A percentile compares a stretch with the other conserved stretches of the same genome.
Conservation (phyloP, 805 yeast genomes). For the Gaillardinia entomophila region DNA sequence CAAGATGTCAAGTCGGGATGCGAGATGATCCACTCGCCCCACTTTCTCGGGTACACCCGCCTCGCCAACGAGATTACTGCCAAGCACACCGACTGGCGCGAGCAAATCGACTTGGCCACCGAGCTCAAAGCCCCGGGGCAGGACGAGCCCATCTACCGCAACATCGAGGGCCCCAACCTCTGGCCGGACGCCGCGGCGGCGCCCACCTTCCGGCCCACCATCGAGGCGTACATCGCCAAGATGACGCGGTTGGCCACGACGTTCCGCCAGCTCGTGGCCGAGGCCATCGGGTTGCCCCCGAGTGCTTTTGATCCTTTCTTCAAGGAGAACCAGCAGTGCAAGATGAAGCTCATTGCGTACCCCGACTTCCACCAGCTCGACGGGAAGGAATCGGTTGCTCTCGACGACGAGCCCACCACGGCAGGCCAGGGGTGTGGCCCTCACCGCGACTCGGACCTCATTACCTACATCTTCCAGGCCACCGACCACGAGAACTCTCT, state of each 20-base stretch:
- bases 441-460: constrained; percentile 60
- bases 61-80: constrained; percentile 57
- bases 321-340: constrained; percentile 45
- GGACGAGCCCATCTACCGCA: constrained; percentile 38
- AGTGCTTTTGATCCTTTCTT: constrained; percentile 44
- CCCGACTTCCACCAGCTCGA: constrained; percentile 37
- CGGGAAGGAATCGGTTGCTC: constrained; percentile 14
- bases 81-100: constrained; percentile 49
- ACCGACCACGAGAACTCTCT: constrained; percentile 42
- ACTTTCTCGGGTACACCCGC: constrained; percentile 52
- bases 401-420: constrained; percentile 22
- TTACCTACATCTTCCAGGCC: constrained; percentile 58
- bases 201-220: constrained; percentile 40
- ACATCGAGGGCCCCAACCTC: constrained; percentile 52
- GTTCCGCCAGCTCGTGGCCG: constrained; percentile 46
- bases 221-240: constrained; percentile 37
- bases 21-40: constrained; percentile 53
- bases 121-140: constrained; percentile 38
- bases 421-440: constrained; percentile 53
- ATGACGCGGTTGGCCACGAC: constrained; percentile 39
- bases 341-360: constrained; percentile 52
- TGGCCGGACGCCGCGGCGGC: constrained; percentile 41
- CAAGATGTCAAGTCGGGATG: constrained; percentile 37
- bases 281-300: constrained; percentile 45
- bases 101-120: constrained; percentile 57